A percentile compares a stretch with the other conserved stretches of the same genome.
Evolutionary conservation across 257 asterid species (phyloP).

Genomic region (Solanum commersonii): DNA sequence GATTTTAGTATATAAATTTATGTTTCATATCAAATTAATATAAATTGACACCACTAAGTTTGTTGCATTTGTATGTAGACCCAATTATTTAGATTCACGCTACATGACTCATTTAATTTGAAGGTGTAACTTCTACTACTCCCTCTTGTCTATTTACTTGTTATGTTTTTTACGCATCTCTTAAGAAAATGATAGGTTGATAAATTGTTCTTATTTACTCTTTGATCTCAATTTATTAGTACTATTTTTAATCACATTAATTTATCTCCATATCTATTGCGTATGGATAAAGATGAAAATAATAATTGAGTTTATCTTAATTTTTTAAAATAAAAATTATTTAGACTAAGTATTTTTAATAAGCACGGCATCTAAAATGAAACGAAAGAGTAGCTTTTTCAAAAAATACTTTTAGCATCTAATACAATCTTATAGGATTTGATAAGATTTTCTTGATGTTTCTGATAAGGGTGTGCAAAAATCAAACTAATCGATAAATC

Average conservation of each 20-base stretch:
- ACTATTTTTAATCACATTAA: too few relatives aligned
- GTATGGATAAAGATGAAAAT: too few relatives aligned
- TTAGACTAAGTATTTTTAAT: too few relatives aligned
- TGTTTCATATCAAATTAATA: background rate
- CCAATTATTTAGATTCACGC: background rate
- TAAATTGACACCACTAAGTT: background rate
- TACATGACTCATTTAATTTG: background rate
- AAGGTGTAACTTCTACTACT: too few relatives aligned
- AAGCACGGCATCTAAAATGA: too few relatives aligned
- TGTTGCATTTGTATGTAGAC: background rate
- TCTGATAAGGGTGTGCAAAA: too few relatives aligned
- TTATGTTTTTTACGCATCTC: too few relatives aligned
- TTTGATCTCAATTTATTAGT: background rate
- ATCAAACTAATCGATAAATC: too few relatives aligned
- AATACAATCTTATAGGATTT: background rate
- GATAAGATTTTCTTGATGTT: background rate
- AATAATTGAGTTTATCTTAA: too few relatives aligned
- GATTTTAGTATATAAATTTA: background rate
- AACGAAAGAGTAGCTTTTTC: background rate
- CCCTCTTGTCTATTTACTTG: background rate
- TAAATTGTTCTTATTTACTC: background rate
- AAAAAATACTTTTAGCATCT: too few relatives aligned
- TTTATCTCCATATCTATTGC: background rate
- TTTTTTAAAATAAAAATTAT: too few relatives aligned
- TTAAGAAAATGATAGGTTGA: background rate